Percentiles rank a stretch among this genome's conserved stretches.
phyloP scores from a whole-genome alignment of 805 yeast genomes.

The Kazachstania martiniae region DNA sequence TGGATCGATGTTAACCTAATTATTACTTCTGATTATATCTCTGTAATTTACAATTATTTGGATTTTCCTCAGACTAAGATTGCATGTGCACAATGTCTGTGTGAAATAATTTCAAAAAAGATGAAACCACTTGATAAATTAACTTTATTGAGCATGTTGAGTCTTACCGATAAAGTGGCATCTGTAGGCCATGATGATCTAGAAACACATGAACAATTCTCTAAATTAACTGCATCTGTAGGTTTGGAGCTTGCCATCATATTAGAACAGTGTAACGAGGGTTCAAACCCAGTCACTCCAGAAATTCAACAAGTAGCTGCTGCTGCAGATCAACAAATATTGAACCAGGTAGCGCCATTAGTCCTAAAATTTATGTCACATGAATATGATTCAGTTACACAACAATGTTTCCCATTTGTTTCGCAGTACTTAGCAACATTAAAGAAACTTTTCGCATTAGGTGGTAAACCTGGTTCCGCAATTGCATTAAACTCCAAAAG shows the following conservation, averaged over 20 bases:
- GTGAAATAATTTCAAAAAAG: conserved; percentile 62
- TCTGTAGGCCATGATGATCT: conserved; percentile 32
- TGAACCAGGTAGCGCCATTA: conserved; percentile 56
- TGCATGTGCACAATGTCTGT: conserved; percentile 40
- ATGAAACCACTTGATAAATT: conserved; percentile 65
- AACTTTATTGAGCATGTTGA: conserved; percentile 52
- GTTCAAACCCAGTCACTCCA: conserved; percentile 18
- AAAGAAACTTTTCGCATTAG: conserved; percentile 39
- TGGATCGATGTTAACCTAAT: conserved; percentile 86
- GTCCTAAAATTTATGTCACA: conserved; percentile 61
- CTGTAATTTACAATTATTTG: conserved; percentile 48
- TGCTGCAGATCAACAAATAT: conserved; percentile 39
- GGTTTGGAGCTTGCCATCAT: conserved; percentile 69
- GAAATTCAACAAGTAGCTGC: conserved; percentile 26
- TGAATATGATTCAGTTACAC: conserved; percentile 81
- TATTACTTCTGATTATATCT: conserved; percentile 40
- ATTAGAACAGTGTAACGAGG: conserved; percentile 41
- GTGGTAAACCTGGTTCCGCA: conserved; percentile 32
- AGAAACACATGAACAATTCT: conserved; percentile 66
- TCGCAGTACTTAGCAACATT: conserved; percentile 62
- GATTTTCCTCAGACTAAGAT: conserved; percentile 38
- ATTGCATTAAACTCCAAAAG: conserved; percentile 28
- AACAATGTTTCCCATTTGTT: conserved; percentile 73
- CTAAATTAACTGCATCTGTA: conserved; percentile 62
- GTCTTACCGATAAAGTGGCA: conserved; percentile 44